phyloP scores from a whole-genome alignment of 352 stramenopile species.

The Globisporangium ultimum region DNA sequence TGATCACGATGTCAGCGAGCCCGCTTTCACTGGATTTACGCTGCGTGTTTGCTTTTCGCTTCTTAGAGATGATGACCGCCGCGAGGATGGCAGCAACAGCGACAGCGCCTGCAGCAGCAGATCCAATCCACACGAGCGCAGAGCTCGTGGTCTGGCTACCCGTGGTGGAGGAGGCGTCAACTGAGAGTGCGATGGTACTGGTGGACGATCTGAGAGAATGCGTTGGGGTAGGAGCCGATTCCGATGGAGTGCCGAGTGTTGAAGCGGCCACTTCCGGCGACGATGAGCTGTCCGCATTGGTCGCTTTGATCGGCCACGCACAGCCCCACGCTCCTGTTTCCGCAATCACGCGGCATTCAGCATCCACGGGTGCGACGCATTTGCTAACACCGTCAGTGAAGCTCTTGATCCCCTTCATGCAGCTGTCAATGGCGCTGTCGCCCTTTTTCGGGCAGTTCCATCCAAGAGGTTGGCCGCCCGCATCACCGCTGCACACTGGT shows the following conservation, averaged over 20 bases:
- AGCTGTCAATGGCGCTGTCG: conserved; percentile 25
- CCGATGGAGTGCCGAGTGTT: neutral
- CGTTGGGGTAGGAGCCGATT: neutral
- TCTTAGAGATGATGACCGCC: conserved; percentile 15
- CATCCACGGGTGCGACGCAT: conserved; percentile 25
- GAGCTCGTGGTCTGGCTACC: neutral
- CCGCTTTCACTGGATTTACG: conserved; percentile 20
- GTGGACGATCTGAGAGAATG: neutral
- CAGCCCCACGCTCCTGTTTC: conserved; percentile 7
- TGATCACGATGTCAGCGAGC: conserved; percentile 29
- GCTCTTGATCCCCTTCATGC: conserved; percentile 21
- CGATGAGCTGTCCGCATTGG: neutral
- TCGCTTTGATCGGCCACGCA: conserved; percentile 3
- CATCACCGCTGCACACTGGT: conserved; percentile 28
- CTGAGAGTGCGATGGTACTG: neutral
- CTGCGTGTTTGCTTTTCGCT: conserved; percentile 3
- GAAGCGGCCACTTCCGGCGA: neutral
- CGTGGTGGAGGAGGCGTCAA: neutral
- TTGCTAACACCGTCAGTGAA: conserved; percentile 12
- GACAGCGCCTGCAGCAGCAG: conserved; percentile 21
- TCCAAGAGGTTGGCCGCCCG: conserved; percentile 17
- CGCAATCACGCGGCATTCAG: conserved; percentile 9
- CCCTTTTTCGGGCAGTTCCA: conserved; percentile 26
- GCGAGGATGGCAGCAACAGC: conserved; percentile 15
- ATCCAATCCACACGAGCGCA: conserved; percentile 17